phyloP scores from a whole-genome alignment of 1,284 basidiomycete genomes.

The Pisolithus thermaeus region DNA sequence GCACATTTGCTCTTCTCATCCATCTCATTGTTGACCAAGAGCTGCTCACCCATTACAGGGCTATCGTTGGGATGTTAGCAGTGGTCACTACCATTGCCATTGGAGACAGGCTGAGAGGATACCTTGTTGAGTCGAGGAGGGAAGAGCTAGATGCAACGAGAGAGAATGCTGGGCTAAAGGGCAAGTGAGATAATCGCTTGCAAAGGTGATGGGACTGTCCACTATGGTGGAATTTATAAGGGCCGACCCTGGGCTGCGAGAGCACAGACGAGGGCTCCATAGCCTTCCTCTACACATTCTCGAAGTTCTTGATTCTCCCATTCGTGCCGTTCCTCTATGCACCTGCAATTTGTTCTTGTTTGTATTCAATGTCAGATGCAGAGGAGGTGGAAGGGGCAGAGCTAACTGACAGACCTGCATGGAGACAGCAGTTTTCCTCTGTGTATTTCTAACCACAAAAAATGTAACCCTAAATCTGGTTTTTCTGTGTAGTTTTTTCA shows the following conservation, averaged over 20 bases:
- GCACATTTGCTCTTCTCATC: conserved; percentile 14
- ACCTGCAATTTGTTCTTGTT: conserved; percentile 28
- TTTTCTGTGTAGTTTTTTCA: no score
- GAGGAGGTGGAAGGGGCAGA: conserved; percentile 34
- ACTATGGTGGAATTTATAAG: conserved; percentile 34
- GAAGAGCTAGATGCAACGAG: conserved; percentile 9
- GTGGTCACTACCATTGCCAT: conserved; percentile 87
- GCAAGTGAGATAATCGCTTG: conserved; percentile 27
- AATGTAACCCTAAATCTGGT: no score
- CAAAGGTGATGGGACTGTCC: conserved; percentile 23
- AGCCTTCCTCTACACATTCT: conserved; percentile 72
- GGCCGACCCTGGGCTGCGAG: conserved; percentile 49
- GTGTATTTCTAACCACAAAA: no score
- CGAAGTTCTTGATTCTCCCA: conserved; percentile 69
- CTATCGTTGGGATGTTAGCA: conserved; percentile 50
- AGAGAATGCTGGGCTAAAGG: conserved; percentile 20
- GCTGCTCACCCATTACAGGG: conserved; percentile 80
- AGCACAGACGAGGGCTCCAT: conserved; percentile 71
- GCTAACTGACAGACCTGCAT: conserved; percentile 54
- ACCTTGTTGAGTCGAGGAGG: conserved; percentile 14
- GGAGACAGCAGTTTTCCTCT: conserved; percentile 74
- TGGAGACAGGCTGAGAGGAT: conserved; percentile 22
- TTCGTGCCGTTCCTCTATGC: conserved; percentile 43
- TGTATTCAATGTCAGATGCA: conserved; percentile 26
- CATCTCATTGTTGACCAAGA: conserved; percentile 34